These are phyloP conservation scores for Heterobasidion occidentale DNA, from an alignment of 1,284 basidiomycete species.

Conservation along the genomic window DNA sequence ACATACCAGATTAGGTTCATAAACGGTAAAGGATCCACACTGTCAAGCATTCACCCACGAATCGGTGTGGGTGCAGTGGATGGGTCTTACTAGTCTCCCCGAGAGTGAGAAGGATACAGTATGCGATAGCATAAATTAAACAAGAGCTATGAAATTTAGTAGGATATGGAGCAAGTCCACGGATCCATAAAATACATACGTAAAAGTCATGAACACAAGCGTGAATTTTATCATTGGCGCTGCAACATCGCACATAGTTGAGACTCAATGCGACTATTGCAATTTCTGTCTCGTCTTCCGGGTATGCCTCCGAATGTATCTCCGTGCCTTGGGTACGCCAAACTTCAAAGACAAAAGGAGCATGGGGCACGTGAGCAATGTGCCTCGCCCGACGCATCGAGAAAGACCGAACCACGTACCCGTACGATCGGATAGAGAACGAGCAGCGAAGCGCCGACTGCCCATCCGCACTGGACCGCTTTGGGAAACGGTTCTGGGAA, in stretches of 20 bases:
- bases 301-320: constrained; percentile 23
- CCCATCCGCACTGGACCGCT: constrained; percentile 59
- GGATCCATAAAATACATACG: background rate
- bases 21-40: too few species aligned
- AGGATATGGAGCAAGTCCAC: background rate
- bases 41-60: too few species aligned
- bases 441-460: constrained; percentile 43
- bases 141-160: background rate
- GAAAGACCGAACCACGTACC: constrained; percentile 28
- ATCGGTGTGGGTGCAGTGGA: too few species aligned
- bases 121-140: background rate
- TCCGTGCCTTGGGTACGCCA: constrained; percentile 27
- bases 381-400: background rate
- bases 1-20: too few species aligned
- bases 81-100: too few species aligned
- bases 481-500: constrained; percentile 58
- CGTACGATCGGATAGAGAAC: constrained; percentile 60
- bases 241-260: background rate
- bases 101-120: too few species aligned
- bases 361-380: constrained; percentile 6
- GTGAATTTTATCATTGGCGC: background rate
- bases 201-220: background rate
- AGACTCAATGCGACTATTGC: constrained; percentile 5
- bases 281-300: constrained; percentile 20
- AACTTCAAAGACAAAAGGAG: constrained; percentile 19